Evolutionary conservation across 1,139 yeast species (phyloP).

Genomic region (Arxiozyma bovina): DNA sequence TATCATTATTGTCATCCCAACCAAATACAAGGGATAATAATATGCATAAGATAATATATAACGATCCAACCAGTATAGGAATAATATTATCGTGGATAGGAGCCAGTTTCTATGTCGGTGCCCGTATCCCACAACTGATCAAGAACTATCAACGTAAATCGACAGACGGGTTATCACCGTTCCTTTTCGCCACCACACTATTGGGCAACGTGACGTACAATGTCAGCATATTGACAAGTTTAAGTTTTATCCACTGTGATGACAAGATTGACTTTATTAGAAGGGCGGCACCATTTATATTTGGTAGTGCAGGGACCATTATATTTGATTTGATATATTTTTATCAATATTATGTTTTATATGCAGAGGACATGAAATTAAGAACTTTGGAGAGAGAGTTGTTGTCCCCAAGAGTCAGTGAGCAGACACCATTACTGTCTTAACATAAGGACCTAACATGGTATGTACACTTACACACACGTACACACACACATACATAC

Average conservation of each 20-base stretch:
- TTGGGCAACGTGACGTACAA: conserved; percentile 78
- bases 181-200: conserved; percentile 70
- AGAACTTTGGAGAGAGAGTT: conserved; percentile 23
- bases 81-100: conserved; percentile 70
- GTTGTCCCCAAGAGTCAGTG: not conserved
- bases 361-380: conserved; percentile 25
- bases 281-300: conserved; percentile 70
- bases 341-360: conserved; percentile 42
- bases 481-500: no score
- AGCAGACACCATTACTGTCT: not conserved
- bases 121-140: conserved; percentile 77
- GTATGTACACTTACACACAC: no score
- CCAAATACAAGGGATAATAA: not conserved
- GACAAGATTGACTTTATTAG: conserved; percentile 43
- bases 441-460: no score
- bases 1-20: not conserved
- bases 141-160: conserved; percentile 70
- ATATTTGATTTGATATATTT: conserved; percentile 69
- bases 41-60: conserved; percentile 7
- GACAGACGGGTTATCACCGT: conserved; percentile 75
- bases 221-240: conserved; percentile 52
- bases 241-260: conserved; percentile 31
- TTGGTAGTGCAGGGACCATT: conserved; percentile 84
- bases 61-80: conserved; percentile 35
- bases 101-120: conserved; percentile 62